Base-by-base conservation (phyloP, 768 basidiomycete genomes). In the Lentinula edodes region DNA sequence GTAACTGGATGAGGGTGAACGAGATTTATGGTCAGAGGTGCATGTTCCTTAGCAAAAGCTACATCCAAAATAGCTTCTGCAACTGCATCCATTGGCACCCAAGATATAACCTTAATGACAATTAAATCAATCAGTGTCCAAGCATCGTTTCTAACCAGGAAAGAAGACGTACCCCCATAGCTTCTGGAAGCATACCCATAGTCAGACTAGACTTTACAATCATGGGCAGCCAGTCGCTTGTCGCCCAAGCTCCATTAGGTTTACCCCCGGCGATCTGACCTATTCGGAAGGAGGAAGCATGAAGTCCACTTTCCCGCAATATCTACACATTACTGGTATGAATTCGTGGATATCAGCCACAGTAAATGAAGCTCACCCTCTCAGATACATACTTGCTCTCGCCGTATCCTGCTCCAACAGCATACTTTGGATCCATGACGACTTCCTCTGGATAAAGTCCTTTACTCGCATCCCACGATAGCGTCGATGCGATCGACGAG, bases 61-160 rank as follows among this genome's bases (percentile, higher is more conserved):
- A 68, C 50, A 62, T 77, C 70, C 6, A 75, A 43, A 7, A 80
- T 65, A 0, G 71, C 70, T 38, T 68, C 16, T 0, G 78, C 75
- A 0, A 74, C 78, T 1, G 71, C 67, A 62, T 80, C 72, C 57
- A 74, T 72, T 0, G 80, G 77, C 2, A 83, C 51, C 80, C 80
- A 82, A 0, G 78, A 77, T 10, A 76, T 68, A 6, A 63, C 61
- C 78, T 80, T 45, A n/a, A n/a, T 45, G 16, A 16, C 16, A 18
- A 16, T 16, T 45, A 7, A 45, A 18, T 82, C 81, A 83, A 52
- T 82, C 79, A 0, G 68, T 73, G 1, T 72, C 70, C 5, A 70
- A 72, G 79, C 80, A 82, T 0, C 28, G 28, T 3, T 28, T 28
- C 28, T 28, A 28, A 28, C 28, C 28, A 28, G 28, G 28, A 28